A percentile compares a stretch with the other conserved stretches of the same genome.
These are phyloP conservation scores for Nosema muscidifuracis DNA, from an alignment of 371 early-diverging fungal genomes.

Conservation along the genomic window DNA sequence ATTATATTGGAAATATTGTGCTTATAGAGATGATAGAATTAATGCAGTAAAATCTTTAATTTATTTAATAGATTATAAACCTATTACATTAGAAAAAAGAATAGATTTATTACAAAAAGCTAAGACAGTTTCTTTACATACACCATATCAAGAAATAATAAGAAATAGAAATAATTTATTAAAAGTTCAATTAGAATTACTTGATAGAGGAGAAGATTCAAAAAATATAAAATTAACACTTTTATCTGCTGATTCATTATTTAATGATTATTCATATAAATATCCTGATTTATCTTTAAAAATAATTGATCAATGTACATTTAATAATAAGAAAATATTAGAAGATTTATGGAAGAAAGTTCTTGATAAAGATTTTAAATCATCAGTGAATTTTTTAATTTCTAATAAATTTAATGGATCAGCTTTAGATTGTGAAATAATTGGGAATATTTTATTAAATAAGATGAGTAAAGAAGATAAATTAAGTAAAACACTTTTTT, in stretches of 20 bases:
- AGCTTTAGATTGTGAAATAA: conserved; percentile 22
- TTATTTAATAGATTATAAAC: conserved; percentile 22
- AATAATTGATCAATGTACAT: conserved; percentile 40
- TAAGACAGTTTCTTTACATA: conserved; percentile 26
- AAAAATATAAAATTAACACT: conserved; percentile 18
- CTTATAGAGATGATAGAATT: conserved; percentile 40
- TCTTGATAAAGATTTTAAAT: conserved; percentile 15
- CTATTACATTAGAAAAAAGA: conserved; percentile 38
- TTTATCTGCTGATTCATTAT: conserved; percentile 45
- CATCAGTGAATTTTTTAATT: conserved; percentile 8
- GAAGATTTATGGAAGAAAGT: conserved; percentile 26
- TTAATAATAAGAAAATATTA: conserved; percentile 30
- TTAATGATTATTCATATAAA: conserved; percentile 55
- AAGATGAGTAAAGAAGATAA: conserved; percentile 13
- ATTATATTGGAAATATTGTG: conserved; percentile 52
- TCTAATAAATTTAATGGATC: conserved; percentile 10
- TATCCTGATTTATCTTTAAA: conserved; percentile 42
- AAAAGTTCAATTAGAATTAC: conserved; percentile 46
- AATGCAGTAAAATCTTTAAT: conserved; percentile 42
- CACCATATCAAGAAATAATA: conserved; percentile 6
- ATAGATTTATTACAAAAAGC: conserved; percentile 40
- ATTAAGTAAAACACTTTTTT: background rate
- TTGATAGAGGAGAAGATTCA: conserved; percentile 24
- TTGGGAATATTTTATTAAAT: conserved; percentile 23
- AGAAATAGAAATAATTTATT: conserved; percentile 26